phyloP scores from a whole-genome alignment of 2,329 filamentous ascomycete species.

The Sporothrix euskadiensis region DNA sequence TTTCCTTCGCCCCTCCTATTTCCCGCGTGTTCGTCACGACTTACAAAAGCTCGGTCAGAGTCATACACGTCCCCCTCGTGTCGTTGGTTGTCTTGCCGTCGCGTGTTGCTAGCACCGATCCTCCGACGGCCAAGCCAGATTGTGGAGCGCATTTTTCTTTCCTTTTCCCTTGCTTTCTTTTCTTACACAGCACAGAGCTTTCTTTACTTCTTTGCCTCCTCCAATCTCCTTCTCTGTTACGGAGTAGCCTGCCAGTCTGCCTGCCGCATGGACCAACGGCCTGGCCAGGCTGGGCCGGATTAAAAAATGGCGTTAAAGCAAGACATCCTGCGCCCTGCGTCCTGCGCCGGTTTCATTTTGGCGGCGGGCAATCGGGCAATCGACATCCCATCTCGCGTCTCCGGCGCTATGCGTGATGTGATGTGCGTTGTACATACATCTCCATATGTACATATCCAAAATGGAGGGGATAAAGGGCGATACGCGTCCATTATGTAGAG shows the following conservation, averaged over 20 bases:
- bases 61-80: neutral
- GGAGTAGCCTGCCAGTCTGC: too few species aligned
- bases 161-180: neutral
- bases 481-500: constrained; percentile 3
- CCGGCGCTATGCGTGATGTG: constrained; percentile 16
- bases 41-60: neutral
- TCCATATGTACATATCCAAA: constrained; percentile 1
- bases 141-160: neutral
- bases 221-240: neutral
- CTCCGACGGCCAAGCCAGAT: constrained; percentile 7
- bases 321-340: constrained; percentile 10
- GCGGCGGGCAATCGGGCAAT: neutral
- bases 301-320: constrained; percentile 20
- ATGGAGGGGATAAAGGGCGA: neutral
- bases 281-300: neutral
- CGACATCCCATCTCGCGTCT: constrained; percentile 18
- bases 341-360: neutral
- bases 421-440: neutral
- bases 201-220: neutral
- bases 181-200: neutral
- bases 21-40: neutral
- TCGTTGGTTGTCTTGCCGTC: neutral
- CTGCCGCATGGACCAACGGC: neutral
- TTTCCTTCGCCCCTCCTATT: neutral
- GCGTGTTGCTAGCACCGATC: constrained; percentile 5